phyloP scores from a whole-genome alignment of 2,329 filamentous ascomycete genomes.

The Simplicillium sp. region DNA sequence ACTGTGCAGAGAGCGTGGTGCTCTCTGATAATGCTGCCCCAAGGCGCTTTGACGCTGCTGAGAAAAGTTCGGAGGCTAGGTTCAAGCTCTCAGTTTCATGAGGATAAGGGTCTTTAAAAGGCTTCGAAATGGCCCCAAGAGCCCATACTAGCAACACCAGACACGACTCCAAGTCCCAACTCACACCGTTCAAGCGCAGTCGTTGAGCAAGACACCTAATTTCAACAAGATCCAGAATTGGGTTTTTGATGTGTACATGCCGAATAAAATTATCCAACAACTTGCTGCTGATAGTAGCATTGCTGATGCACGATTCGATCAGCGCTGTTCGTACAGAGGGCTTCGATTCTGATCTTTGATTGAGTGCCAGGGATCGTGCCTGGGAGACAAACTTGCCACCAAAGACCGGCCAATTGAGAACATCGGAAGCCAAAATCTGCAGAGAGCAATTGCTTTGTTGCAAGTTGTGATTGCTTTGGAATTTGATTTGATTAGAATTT shows the following conservation, averaged over 20 bases:
- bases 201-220: slow-evolving; percentile 19
- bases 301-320: slow-evolving; percentile 1
- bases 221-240: slow-evolving; percentile 26
- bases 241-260: slow-evolving; percentile 32
- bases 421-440: not conserved
- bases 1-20: slow-evolving; percentile 29
- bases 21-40: slow-evolving; percentile 21
- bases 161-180: slow-evolving; percentile 24
- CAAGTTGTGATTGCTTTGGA: too few relatives aligned
- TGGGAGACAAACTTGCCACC: not conserved
- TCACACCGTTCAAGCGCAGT: slow-evolving; percentile 23
- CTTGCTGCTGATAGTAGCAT: slow-evolving; percentile 11
- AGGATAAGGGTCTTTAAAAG: slow-evolving; percentile 17
- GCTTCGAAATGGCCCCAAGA: slow-evolving; percentile 24
- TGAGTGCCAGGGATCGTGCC: slow-evolving; percentile 5
- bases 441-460: too few relatives aligned
- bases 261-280: slow-evolving; percentile 28
- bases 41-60: slow-evolving; percentile 29
- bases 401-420: not conserved
- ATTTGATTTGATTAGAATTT: too few relatives aligned
- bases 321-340: not conserved
- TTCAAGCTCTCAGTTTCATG: slow-evolving; percentile 13
- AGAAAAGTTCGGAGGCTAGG: slow-evolving; percentile 24
- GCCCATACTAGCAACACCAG: slow-evolving; percentile 28
- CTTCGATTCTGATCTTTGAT: not conserved